Evolutionary conservation across 2,329 filamentous ascomycete species (phyloP).

Genomic region (Phaeosphaeria sp.): DNA sequence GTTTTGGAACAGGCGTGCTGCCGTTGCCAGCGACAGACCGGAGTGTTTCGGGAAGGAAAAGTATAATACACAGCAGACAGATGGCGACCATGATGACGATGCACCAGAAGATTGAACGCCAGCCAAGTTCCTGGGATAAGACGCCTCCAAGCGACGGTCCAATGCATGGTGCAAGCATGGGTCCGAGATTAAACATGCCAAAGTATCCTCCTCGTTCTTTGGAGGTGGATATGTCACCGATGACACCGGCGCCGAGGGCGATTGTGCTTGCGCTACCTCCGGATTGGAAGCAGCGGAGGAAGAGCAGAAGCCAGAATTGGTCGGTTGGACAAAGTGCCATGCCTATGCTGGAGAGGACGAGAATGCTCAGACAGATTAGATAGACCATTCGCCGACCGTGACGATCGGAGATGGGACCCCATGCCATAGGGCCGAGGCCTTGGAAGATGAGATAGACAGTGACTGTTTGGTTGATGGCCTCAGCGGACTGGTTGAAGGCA

Average conservation of each 20-base stretch:
- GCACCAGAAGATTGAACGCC: slow-evolving; percentile 48
- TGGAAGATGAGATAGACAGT: slow-evolving; percentile 58
- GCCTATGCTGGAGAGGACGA: slow-evolving; percentile 42
- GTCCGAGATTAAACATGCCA: slow-evolving; percentile 66
- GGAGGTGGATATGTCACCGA: slow-evolving; percentile 73
- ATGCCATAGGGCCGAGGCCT: slow-evolving; percentile 60
- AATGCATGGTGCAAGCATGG: slow-evolving; percentile 37
- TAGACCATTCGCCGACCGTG: slow-evolving; percentile 60
- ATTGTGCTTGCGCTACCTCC: slow-evolving; percentile 51
- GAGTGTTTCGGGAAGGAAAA: slow-evolving; percentile 52
- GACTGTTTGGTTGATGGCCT: slow-evolving; percentile 58
- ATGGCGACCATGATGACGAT: slow-evolving; percentile 49
- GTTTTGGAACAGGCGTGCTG: slow-evolving; percentile 27
- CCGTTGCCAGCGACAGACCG: slow-evolving; percentile 52
- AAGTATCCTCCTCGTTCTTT: slow-evolving; percentile 76
- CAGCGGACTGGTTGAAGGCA: slow-evolving; percentile 50
- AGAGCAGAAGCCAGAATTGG: slow-evolving; percentile 40
- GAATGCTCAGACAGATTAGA: slow-evolving; percentile 48
- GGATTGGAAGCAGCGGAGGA: slow-evolving; percentile 47
- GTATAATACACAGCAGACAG: slow-evolving; percentile 40
- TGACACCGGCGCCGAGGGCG: slow-evolving; percentile 70
- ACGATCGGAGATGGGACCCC: slow-evolving; percentile 60
- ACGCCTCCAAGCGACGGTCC: slow-evolving; percentile 44
- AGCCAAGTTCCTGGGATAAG: slow-evolving; percentile 42
- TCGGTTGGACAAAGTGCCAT: slow-evolving; percentile 43